Percentiles rank a stretch among this genome's conserved stretches.
phyloP scores from a whole-genome alignment of 1,139 yeast genomes.

The Lipomyces yarrowii region DNA sequence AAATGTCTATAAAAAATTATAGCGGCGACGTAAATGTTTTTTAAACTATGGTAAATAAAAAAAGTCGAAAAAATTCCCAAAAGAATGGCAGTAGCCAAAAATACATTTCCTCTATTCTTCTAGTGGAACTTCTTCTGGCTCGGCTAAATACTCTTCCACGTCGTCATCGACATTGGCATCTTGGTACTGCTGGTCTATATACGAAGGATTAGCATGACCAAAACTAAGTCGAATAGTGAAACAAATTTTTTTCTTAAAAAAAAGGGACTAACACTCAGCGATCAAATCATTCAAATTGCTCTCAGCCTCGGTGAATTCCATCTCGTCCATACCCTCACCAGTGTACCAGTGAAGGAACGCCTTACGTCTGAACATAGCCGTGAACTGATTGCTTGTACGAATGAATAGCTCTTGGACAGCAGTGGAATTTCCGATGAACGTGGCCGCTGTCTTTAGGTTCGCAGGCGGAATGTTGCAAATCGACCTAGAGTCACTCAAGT shows the following conservation, averaged over 20 bases:
- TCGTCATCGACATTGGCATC: conserved; percentile 77
- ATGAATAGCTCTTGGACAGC: conserved; percentile 88
- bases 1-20: neutral
- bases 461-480: conserved; percentile 66
- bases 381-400: conserved; percentile 87
- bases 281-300: conserved; percentile 84
- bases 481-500: conserved; percentile 8
- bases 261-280: conserved; percentile 52
- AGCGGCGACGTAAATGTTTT: neutral
- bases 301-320: conserved; percentile 89
- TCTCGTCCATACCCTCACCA: conserved; percentile 92
- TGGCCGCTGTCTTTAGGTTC: conserved; percentile 85
- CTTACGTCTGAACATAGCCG: conserved; percentile 89
- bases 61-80: neutral
- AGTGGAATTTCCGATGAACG: conserved; percentile 89
- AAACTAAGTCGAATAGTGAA: too few relatives aligned
- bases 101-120: conserved; percentile 28
- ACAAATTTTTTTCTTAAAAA: too few relatives aligned
- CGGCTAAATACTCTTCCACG: conserved; percentile 66
- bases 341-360: conserved; percentile 97
- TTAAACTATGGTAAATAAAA: neutral
- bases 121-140: conserved; percentile 36
- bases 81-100: neutral
- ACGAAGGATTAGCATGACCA: neutral
- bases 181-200: conserved; percentile 67